Base-by-base conservation (phyloP, 257 asterid species). In the Penstemon barbatus region DNA sequence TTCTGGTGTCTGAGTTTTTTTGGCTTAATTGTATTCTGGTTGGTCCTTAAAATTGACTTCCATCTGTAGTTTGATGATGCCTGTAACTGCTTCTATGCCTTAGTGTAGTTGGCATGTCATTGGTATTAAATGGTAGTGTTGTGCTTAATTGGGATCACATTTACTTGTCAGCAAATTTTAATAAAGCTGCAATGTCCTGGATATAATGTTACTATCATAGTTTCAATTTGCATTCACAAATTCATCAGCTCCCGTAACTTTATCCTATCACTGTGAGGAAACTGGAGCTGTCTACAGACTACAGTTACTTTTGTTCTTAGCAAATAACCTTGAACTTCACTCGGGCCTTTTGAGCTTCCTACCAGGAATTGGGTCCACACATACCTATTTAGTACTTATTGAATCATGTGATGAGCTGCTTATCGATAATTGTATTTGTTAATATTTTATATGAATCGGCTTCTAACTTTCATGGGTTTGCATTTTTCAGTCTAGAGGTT, bases 401-500 rank as follows among this genome's bases (percentile, higher is more conserved):
- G 63, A 59, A 45, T 69, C 76, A 44, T 57, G 74, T 61, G 46
- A n/a, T 60, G 12, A 13, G 55, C 66, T 61, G 65, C 63, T 63
- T 60, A 54, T 66, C 12, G 25, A 50, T 68, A 69, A 62, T 69
- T 71, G 38, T 69, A 41, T 63, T 63, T 38, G 61, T 52, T 69
- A 6, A 41, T 36, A 25, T 53, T 74, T 77, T 5, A 58, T 54
- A 63, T 56, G n/a, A 48, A 36, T 54, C 63, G 13, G 57, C 53
- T 8, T 48, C 53, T 63, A 69, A 61, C 57, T 68, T 72, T 68
- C 72, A 75, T 71, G 19, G 41, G 69, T 71, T 76, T 74, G 60
- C 58, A 57, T 66, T 75, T 82, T 68, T 59, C 92, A 94, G 99
- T 83, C 99, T 60, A 89, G 99, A 85, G 98, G 99, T 75, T 94